Conservation (phyloP, 331 rosid genomes). For the Cydonia oblonga region DNA sequence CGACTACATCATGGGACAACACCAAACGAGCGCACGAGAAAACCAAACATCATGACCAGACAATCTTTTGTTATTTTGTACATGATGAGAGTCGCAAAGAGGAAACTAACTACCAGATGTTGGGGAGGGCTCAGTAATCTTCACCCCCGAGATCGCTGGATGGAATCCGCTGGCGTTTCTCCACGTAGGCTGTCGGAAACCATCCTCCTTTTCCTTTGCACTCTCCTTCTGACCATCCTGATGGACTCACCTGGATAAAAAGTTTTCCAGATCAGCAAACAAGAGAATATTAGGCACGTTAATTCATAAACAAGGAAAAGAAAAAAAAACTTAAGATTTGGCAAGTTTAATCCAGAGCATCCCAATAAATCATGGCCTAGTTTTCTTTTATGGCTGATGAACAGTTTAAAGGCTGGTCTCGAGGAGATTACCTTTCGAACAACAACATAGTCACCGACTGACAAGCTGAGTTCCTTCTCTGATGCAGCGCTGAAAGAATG, state of each 20-base stretch:
- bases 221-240: slow-evolving; percentile 55
- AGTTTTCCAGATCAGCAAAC: background rate
- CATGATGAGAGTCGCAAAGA: background rate
- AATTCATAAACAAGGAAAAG: background rate
- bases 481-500: slow-evolving; percentile 58
- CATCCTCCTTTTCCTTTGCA: slow-evolving; percentile 72
- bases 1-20: background rate
- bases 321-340: background rate
- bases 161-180: slow-evolving; percentile 80
- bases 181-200: slow-evolving; percentile 77
- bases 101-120: background rate
- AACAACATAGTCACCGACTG: slow-evolving; percentile 81
- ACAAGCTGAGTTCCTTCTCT: slow-evolving; percentile 81
- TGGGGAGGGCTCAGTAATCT: slow-evolving; percentile 32
- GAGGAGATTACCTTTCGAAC: slow-evolving; percentile 63
- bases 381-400: background rate
- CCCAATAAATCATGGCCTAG: too few relatives aligned
- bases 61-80: background rate
- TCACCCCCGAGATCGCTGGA: slow-evolving; percentile 40
- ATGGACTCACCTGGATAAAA: slow-evolving; percentile 42
- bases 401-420: background rate
- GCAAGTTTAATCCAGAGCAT: background rate
- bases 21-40: background rate
- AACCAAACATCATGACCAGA: background rate
- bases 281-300: background rate